A percentile compares a stretch with the other conserved stretches of the same genome.
Evolutionary conservation across 1,284 basidiomycete species (phyloP).

Genomic region (Pisolithus thermaeus): DNA sequence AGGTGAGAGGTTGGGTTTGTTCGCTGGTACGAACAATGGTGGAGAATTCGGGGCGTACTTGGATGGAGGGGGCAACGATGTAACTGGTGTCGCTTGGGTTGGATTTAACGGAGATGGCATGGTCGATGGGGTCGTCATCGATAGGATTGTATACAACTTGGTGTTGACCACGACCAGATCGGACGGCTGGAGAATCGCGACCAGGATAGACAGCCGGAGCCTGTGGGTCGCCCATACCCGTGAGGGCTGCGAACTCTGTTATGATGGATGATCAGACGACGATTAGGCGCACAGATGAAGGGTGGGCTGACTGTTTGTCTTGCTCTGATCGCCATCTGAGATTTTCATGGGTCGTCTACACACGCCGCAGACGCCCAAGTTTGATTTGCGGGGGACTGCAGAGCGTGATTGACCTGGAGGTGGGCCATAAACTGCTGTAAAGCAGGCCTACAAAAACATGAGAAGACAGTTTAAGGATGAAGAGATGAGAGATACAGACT

Average conservation of each 20-base stretch:
- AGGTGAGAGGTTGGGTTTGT: slow-evolving; percentile 75
- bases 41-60: slow-evolving; percentile 84
- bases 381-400: slow-evolving; percentile 59
- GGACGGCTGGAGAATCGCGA: slow-evolving; percentile 50
- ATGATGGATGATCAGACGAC: slow-evolving; percentile 5
- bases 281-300: slow-evolving; percentile 1
- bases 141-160: slow-evolving; percentile 52
- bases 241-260: slow-evolving; percentile 79
- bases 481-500: slow-evolving; percentile 39
- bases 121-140: slow-evolving; percentile 77
- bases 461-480: background rate
- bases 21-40: slow-evolving; percentile 73
- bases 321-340: slow-evolving; percentile 72
- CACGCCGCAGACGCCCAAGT: slow-evolving; percentile 93
- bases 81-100: slow-evolving; percentile 47
- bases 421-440: slow-evolving; percentile 91
- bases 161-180: slow-evolving; percentile 27
- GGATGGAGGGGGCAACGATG: slow-evolving; percentile 83
- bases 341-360: slow-evolving; percentile 95
- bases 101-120: slow-evolving; percentile 46
- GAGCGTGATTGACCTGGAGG: slow-evolving; percentile 57
- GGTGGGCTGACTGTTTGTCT: slow-evolving; percentile 76
- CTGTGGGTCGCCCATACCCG: slow-evolving; percentile 73
- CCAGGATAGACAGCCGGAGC: slow-evolving; percentile 58
- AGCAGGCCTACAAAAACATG: slow-evolving; percentile 67